Evolutionary conservation across 768 basidiomycete genomes (phyloP), one percentile per base, ranked within the genome.

Genomic region (Megacollybia marginata): DNA sequence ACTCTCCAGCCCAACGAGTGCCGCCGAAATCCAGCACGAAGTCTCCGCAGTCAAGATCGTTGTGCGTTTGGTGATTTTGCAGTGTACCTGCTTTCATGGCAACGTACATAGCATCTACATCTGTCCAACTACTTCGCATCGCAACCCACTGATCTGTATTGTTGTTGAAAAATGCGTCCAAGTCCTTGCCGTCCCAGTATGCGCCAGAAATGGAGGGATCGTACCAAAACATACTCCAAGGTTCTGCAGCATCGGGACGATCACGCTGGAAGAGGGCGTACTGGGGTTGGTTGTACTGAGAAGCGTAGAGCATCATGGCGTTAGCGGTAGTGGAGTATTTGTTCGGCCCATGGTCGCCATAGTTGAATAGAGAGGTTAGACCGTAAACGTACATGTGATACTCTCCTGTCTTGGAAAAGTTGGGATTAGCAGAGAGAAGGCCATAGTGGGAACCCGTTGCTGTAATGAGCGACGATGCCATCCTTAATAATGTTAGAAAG

Each of bases 261-360:
- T 95, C 96, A 50, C 96, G 90, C 65, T 99, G 96, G 78, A 82
- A 91, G 42, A 99, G 78, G 19, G 82, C 73, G 65, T 83, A 97
- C 55, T 71, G 62, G 11, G 96, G 91, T 43, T 78, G 67, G 46
- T 84, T 69, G 71, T 76, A 94, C 16, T 80, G 66, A 10, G 75
- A 63, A 5, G 79, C 86, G 64, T 90, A 94, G 57, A 91, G 78
- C 50, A 95, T 61, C 71, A 98, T 77, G 51, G 77, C 62, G 69
- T 98, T 98, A 53, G 96, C 94, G 33, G 93, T 98, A 12, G 93
- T 76, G 16, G 90, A 88, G 67, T 75, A 98, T 71, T 96, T 98
- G 82, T 95, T 96, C 35, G 95, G 88, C 54, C 91, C 91, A 63
- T 83, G 80, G 65, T 93, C 92, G 42, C 85, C 86, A 54, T 78